Evolutionary conservation across 352 stramenopile species (phyloP).

Genomic region (Phytophthora lateralis): DNA sequence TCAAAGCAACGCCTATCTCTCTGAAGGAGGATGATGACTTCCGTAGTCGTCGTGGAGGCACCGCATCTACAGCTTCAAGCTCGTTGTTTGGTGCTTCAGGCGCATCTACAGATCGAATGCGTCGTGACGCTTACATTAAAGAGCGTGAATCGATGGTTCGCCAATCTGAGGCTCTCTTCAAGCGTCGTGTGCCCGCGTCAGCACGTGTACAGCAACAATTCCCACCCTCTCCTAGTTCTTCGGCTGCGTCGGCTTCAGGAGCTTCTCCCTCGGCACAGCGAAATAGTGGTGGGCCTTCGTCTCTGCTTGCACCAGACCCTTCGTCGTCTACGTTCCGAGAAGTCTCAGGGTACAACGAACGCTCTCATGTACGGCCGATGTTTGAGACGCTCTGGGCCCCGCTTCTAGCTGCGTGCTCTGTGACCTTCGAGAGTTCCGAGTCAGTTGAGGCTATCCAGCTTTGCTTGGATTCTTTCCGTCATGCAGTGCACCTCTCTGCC

Average conservation of each 20-base stretch:
- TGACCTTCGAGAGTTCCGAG: conserved; percentile 96
- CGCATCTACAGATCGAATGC: conserved; percentile 63
- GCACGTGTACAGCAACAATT: conserved; percentile 27
- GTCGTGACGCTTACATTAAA: conserved; percentile 84
- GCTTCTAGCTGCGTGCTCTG: conserved; percentile 95
- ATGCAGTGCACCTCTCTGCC: conserved; percentile 92
- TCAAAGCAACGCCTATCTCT: conserved; percentile 95
- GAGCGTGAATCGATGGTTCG: conserved; percentile 85
- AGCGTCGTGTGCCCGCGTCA: conserved; percentile 53
- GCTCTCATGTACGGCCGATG: conserved; percentile 93
- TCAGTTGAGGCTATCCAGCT: conserved; percentile 93
- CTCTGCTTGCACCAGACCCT: conserved; percentile 30
- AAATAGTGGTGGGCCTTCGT: conserved; percentile 21
- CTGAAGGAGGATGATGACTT: conserved; percentile 97
- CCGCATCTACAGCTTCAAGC: conserved; percentile 34
- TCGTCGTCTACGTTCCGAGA: conserved; percentile 58
- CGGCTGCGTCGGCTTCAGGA: conserved; percentile 3
- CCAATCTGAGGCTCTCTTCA: conserved; percentile 80
- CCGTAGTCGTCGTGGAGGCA: conserved; percentile 36
- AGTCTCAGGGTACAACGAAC: conserved; percentile 71
- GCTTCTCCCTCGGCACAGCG: conserved; percentile 13
- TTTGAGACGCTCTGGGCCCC: conserved; percentile 99
- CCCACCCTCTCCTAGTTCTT: conserved; percentile 14
- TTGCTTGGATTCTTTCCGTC: conserved; percentile 95
- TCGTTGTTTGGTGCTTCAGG: conserved; percentile 72